Base-by-base conservation (phyloP, 31 red algal genomes). In the Odonthalia washingtoniensis region DNA sequence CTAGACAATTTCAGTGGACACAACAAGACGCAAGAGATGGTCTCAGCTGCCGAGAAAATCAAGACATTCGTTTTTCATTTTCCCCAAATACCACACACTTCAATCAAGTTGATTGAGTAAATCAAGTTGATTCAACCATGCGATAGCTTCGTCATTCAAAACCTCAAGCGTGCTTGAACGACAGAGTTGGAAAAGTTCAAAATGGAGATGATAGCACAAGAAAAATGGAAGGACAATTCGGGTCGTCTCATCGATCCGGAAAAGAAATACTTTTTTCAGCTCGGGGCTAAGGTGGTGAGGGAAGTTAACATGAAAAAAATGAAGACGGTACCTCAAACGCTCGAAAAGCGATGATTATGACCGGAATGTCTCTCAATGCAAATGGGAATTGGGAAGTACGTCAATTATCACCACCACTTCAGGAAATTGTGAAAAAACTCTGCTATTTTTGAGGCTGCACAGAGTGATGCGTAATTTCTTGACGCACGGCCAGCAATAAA, bases 261-360 rank as follows among this genome's bases (percentile, higher is more conserved):
- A n/a, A n/a, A n/a, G n/a, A n/a, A n/a, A n/a, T n/a, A n/a, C n/a
- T n/a, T n/a, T n/a, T n/a, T n/a, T n/a, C n/a, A n/a, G n/a, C n/a
- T n/a, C n/a, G n/a, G 9, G 49, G 21, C 21, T 14, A 21, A 57
- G 21, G 9, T 57, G 21, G 49, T 57, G 21, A 57, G 49, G 21
- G 12, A 57, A 21, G 21, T 57, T 57, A 57, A 9, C 49, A 57
- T 9, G 12, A 57, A 21, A 9, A 21, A 57, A 21, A 57, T 57
- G 49, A 57, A 57, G 49, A 57, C 9, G 49, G 49, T 57, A 9
- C 21, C 9, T 57, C 49, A 21, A 14, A 57, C 21, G 49, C 49
- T 57, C 21, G 49, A 57, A 57, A 57, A 21, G 49, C 49, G 21
- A 57, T 57, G 49, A 57, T 57, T 57, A 57, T 57, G 49, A 57